Percentiles rank a stretch among this genome's conserved stretches.
These are phyloP conservation scores for Brassica carinata DNA, from an alignment of 345 rosid species.

Conservation along the genomic window DNA sequence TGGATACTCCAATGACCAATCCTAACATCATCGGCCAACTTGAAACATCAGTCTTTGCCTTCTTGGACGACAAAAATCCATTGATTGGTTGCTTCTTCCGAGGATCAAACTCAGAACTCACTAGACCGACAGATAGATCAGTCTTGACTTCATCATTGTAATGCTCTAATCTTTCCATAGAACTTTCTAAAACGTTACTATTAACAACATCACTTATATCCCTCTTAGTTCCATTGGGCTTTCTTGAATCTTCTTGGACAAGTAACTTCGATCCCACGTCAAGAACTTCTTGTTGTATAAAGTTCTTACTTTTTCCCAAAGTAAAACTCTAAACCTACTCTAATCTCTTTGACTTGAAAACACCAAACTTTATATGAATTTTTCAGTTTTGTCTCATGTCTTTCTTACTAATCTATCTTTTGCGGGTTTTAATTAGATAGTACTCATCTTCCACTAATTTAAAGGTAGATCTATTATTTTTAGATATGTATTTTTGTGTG, in stretches of 20 bases:
- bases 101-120: constrained; percentile 22
- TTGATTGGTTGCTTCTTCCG: constrained; percentile 12
- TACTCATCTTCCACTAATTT: no score
- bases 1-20: constrained; percentile 42
- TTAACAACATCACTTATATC: constrained; percentile 21
- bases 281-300: constrained; percentile 7
- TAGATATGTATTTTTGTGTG: no score
- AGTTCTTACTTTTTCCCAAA: no score
- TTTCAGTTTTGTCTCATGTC: no score
- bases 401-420: no score
- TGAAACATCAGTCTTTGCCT: constrained; percentile 31
- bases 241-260: constrained; percentile 23
- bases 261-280: constrained; percentile 15
- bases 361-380: no score
- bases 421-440: no score
- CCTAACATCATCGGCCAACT: constrained; percentile 38
- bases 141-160: constrained; percentile 28
- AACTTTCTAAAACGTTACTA: constrained; percentile 9
- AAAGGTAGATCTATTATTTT: no score
- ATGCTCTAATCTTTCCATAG: background rate
- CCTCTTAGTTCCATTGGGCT: constrained; percentile 26
- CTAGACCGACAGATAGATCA: constrained; percentile 34
- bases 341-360: no score
- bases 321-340: no score
- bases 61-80: constrained; percentile 19